These are phyloP conservation scores for Huntiella omanensis DNA, from an alignment of 2,329 filamentous ascomycete genomes.

Conservation along the genomic window DNA sequence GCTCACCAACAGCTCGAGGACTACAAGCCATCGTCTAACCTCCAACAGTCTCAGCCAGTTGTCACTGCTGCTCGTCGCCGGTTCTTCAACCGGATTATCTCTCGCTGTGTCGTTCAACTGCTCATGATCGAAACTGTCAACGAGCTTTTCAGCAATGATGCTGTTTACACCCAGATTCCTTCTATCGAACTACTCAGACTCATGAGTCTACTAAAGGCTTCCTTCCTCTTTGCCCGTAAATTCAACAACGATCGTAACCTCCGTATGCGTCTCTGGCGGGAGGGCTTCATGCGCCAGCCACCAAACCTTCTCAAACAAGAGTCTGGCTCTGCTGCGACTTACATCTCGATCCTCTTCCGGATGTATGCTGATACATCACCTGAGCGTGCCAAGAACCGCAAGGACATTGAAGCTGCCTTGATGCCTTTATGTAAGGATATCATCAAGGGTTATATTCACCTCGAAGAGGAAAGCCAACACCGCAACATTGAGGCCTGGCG, in stretches of 20 bases:
- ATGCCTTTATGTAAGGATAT: slow-evolving; percentile 94
- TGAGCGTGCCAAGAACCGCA: slow-evolving; percentile 60
- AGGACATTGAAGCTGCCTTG: slow-evolving; percentile 75
- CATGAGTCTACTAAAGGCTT: slow-evolving; percentile 89
- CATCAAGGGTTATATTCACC: slow-evolving; percentile 60
- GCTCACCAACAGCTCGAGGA: slow-evolving; percentile 43
- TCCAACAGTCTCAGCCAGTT: slow-evolving; percentile 76
- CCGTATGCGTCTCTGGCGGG: slow-evolving; percentile 81
- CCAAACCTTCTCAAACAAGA: slow-evolving; percentile 97
- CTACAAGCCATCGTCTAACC: slow-evolving; percentile 56
- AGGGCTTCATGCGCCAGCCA: slow-evolving; percentile 99
- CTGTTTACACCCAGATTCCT: slow-evolving; percentile 84
- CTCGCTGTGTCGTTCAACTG: slow-evolving; percentile 87
- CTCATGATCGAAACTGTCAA: slow-evolving; percentile 99
- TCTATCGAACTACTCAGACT: slow-evolving; percentile 74
- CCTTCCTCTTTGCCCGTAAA: slow-evolving; percentile 85
- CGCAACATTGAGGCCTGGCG: slow-evolving; percentile 94
- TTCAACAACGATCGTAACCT: slow-evolving; percentile 98
- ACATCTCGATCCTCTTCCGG: slow-evolving; percentile 84
- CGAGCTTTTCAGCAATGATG: slow-evolving; percentile 93
- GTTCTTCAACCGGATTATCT: slow-evolving; percentile 99
- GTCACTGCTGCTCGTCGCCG: slow-evolving; percentile 83
- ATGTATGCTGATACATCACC: slow-evolving; percentile 89
- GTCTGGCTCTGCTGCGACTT: slow-evolving; percentile 77
- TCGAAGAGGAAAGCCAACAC: slow-evolving; percentile 93